A percentile compares a stretch with the other conserved stretches of the same genome.
These are phyloP conservation scores for Erodium maritimum DNA, from an alignment of 345 rosid species.

Conservation along the genomic window DNA sequence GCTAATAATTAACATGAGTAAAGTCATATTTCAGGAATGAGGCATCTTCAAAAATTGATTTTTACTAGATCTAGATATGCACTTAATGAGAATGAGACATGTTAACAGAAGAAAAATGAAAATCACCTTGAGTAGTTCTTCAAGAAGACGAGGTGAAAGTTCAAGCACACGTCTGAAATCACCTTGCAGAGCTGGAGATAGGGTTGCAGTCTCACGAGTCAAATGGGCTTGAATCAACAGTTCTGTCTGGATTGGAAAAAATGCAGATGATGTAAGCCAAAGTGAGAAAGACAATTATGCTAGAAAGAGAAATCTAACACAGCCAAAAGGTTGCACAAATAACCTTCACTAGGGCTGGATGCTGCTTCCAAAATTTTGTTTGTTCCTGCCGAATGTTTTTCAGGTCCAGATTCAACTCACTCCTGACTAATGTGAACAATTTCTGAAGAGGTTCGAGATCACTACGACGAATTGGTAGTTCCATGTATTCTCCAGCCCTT, in stretches of 20 bases:
- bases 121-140: slow-evolving; percentile 82
- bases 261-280: slow-evolving; percentile 6
- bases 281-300: slow-evolving; percentile 1
- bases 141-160: slow-evolving; percentile 93
- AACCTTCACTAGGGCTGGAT: slow-evolving; percentile 95
- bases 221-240: slow-evolving; percentile 95
- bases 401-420: slow-evolving; percentile 88
- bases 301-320: neutral
- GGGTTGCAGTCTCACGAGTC: slow-evolving; percentile 58
- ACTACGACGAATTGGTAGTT: slow-evolving; percentile 90
- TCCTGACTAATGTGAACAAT: slow-evolving; percentile 87
- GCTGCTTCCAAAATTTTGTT: slow-evolving; percentile 98
- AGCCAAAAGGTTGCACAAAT: neutral
- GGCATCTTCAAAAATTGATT: neutral
- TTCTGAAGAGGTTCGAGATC: slow-evolving; percentile 95
- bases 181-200: slow-evolving; percentile 64
- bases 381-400: slow-evolving; percentile 99
- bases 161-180: slow-evolving; percentile 84
- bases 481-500: slow-evolving; percentile 95
- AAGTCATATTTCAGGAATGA: neutral
- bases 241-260: slow-evolving; percentile 52
- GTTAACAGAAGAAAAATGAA: slow-evolving; percentile 5
- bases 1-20: neutral
- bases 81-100: neutral
- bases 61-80: neutral